Evolutionary conservation across 345 rosid genomes (phyloP), one percentile per base, ranked within the genome.

Genomic region (Viola odorata): DNA sequence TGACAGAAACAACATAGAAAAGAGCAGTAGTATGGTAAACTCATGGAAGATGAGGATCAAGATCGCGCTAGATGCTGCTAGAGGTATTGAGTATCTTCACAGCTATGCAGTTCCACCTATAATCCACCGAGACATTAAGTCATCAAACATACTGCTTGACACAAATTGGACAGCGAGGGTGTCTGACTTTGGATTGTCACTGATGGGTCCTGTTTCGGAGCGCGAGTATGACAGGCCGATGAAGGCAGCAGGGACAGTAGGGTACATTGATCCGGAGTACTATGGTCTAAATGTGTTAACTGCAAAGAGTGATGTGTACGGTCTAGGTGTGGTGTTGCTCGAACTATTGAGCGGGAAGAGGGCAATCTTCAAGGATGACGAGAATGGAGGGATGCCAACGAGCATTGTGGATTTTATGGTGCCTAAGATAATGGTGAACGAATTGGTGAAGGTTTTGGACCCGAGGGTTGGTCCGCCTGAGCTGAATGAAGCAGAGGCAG

Each of bases 231-330:
- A n/a, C 37, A 72, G 73, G 66, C 86, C 89, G 5, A 65, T 68
- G 55, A 86, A 84, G 72, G 96, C 95, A 2, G 95, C 88, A 0
- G 98, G 98, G 37, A 89, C 95, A 3, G 85, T 91, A 3, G 96
- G 96, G 7, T 91, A 89, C 78, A 87, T 91, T 10, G 98, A 87
- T 73, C 98, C 98, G 0, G 96, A 91, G 63, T 91, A 89, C 69
- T 87, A 87, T n/a, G 86, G 95, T n/a, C 69, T 85, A 5, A 85
- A 87, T 39, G 92, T 89, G 8, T 63, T 89, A 44, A 91, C 98
- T 0, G 80, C 85, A 0, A 89, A 91, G 78, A 89, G 95, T 38
- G 98, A 91, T 45, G 96, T 91, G 37, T 91, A 91, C 8, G 96
- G 98, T 1, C 70, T 91, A 0, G 98, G 98, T 0, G 95, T 91